phyloP scores from a whole-genome alignment of 2,329 filamentous ascomycete species.

The Aspergillus caelatus region DNA sequence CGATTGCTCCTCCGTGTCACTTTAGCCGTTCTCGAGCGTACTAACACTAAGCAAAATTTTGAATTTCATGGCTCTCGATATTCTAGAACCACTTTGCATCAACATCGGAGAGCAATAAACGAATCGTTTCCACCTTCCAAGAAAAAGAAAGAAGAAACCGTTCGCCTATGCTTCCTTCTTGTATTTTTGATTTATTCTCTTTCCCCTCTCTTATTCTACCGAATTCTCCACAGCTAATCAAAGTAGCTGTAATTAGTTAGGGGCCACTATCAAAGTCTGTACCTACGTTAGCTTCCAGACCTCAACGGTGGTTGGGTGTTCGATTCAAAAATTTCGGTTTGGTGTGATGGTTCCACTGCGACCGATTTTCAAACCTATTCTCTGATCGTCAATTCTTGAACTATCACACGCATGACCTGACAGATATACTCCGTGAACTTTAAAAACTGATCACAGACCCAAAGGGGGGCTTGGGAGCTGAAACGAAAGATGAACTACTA shows the following conservation, averaged over 20 bases:
- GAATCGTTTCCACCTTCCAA: no score
- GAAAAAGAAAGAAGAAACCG: not conserved
- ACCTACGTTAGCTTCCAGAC: constrained; percentile 13
- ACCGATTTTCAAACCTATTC: not conserved
- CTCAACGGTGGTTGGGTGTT: constrained; percentile 11
- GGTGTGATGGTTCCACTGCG: not conserved
- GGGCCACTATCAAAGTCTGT: constrained; percentile 13
- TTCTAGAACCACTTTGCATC: no score
- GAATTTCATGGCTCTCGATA: no score
- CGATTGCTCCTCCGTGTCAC: not conserved
- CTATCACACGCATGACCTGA: not conserved
- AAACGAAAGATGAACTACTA: not conserved
- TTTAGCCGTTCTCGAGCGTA: no score
- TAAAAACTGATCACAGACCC: not conserved
- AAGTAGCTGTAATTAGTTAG: constrained; percentile 6
- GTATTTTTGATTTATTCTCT: not conserved
- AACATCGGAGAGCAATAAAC: not conserved
- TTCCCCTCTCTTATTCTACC: not conserved
- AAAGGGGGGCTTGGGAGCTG: not conserved
- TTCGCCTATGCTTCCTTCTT: not conserved
- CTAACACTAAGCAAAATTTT: no score
- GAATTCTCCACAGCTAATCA: not conserved
- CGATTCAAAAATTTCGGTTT: not conserved
- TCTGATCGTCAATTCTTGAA: not conserved
- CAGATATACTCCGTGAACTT: not conserved